Percentiles rank a stretch among this genome's conserved stretches.
phyloP scores from a whole-genome alignment of 352 stramenopile genomes.

The Phytophthora sp. region DNA sequence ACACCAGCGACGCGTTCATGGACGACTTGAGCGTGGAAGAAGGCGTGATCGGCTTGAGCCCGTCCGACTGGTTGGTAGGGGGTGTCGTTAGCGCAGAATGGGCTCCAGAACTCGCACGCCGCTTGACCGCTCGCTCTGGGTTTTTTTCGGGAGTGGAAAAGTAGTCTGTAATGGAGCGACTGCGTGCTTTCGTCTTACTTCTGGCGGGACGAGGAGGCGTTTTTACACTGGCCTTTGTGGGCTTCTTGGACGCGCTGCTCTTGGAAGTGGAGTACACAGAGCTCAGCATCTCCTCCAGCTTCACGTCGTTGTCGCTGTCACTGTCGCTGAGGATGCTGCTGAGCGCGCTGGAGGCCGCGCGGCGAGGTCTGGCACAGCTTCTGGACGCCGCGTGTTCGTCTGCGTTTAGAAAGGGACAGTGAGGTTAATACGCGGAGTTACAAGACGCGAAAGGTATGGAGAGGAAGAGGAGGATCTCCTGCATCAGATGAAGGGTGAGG shows the following conservation, averaged over 20 bases:
- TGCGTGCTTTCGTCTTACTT: constrained; percentile 22
- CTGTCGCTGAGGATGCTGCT: constrained; percentile 34
- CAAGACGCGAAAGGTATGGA: neutral
- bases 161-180: constrained; percentile 21
- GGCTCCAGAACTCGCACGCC: constrained; percentile 29
- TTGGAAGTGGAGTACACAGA: constrained; percentile 9
- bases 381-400: constrained; percentile 25
- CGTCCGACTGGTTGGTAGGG: constrained; percentile 5
- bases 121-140: constrained; percentile 31
- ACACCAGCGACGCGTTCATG: constrained; percentile 84
- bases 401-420: constrained; percentile 1
- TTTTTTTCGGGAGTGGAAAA: constrained; percentile 28
- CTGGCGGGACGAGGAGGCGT: constrained; percentile 4
- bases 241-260: constrained; percentile 5
- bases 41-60: constrained; percentile 69
- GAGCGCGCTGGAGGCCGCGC: constrained; percentile 5
- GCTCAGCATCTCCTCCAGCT: constrained; percentile 35
- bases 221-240: neutral
- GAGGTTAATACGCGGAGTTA: neutral
- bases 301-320: constrained; percentile 40
- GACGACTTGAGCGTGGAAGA: constrained; percentile 64
- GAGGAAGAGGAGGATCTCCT: neutral
- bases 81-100: constrained; percentile 18
- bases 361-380: constrained; percentile 5
- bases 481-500: neutral